Evolutionary conservation across 371 early-diverging fungal species (phyloP).

Genomic region (Rhizopus delemar): DNA sequence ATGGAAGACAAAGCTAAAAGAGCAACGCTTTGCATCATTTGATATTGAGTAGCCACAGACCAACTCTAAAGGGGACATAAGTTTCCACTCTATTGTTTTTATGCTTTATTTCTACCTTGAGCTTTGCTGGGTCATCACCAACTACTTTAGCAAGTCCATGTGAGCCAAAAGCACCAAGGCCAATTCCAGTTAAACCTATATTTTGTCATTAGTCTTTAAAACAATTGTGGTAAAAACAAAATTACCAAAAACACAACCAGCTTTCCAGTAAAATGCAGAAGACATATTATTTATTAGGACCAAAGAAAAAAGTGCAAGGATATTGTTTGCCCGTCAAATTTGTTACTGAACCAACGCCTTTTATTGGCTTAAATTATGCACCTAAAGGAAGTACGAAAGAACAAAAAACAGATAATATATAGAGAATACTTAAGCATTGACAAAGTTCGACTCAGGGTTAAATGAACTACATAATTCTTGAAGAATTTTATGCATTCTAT

Average conservation of each 20-base stretch:
- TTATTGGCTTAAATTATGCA: no score
- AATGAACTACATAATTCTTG: no score
- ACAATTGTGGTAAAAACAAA: background rate
- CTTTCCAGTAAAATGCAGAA: slow-evolving; percentile 56
- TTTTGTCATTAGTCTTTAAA: background rate
- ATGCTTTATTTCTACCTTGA: slow-evolving; percentile 34
- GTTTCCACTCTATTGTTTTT: background rate
- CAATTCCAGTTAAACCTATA: slow-evolving; percentile 69
- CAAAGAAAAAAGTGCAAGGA: background rate
- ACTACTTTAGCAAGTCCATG: slow-evolving; percentile 72
- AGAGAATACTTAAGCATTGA: no score
- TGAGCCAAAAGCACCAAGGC: slow-evolving; percentile 75
- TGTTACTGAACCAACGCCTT: background rate
- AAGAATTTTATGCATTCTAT: no score
- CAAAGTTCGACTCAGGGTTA: no score
- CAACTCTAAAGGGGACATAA: slow-evolving; percentile 46
- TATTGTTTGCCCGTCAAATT: background rate
- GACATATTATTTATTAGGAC: slow-evolving; percentile 30
- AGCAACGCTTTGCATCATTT: slow-evolving; percentile 68
- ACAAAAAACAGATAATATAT: no score
- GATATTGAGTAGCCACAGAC: slow-evolving; percentile 68
- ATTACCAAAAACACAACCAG: slow-evolving; percentile 53
- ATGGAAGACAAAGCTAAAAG: slow-evolving; percentile 59
- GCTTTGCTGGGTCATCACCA: slow-evolving; percentile 57
- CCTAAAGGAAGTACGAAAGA: no score